Percentiles rank a stretch among this genome's conserved stretches.
Evolutionary conservation across 2,329 filamentous ascomycete species (phyloP).

Genomic region (Colletotrichum australisinense): DNA sequence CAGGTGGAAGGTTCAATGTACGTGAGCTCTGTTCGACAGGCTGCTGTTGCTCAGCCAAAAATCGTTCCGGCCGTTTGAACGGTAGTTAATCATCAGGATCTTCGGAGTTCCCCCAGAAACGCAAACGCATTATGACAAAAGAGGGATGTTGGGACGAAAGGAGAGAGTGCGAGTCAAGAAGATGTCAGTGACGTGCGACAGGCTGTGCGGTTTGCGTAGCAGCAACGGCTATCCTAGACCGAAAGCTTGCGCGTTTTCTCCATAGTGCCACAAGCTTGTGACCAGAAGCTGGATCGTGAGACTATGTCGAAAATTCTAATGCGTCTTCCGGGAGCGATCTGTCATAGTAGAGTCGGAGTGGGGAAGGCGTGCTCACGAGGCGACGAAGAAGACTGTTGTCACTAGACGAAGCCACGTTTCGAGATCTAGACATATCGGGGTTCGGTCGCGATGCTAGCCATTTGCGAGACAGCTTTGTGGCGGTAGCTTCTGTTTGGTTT

Average conservation of each 20-base stretch:
- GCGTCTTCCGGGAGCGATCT: background rate
- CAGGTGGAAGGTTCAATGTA: background rate
- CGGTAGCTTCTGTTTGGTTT: background rate
- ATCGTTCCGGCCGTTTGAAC: background rate
- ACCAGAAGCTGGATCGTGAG: background rate
- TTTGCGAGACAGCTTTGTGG: background rate
- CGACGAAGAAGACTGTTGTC: background rate
- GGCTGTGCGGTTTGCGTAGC: conserved; percentile 3
- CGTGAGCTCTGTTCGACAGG: background rate
- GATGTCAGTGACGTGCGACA: conserved; percentile 24
- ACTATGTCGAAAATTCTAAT: background rate
- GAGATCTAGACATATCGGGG: background rate
- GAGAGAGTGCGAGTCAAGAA: conserved; percentile 13
- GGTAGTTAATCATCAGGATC: conserved; percentile 6
- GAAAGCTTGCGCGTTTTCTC: background rate
- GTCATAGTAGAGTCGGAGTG: background rate
- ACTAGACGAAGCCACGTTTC: background rate
- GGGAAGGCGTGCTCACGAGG: background rate
- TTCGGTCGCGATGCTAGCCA: background rate
- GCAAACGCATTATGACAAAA: background rate
- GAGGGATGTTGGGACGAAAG: conserved; percentile 20
- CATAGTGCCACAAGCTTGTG: conserved; percentile 9
- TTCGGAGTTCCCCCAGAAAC: conserved; percentile 10
- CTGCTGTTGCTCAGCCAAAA: background rate
- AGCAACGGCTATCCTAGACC: conserved; percentile 19